Base-by-base conservation (phyloP, 2,329 filamentous ascomycete species). In the Blastomyces parvus region DNA sequence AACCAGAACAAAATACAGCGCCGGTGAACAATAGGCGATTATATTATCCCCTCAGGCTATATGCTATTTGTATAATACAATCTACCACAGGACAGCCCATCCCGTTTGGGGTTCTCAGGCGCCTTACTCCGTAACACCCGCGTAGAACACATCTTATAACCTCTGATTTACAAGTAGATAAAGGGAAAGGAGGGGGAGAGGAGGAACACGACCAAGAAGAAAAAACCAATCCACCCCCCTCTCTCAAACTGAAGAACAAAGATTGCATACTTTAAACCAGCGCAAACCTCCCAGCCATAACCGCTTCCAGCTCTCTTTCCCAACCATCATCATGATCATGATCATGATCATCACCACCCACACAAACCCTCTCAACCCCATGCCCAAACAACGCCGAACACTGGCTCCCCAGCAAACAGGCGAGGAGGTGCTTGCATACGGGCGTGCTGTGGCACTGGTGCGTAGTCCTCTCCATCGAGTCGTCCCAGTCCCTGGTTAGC, bases 341-440 rank as follows among this genome's bases (percentile, higher is more conserved):
- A 48, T 48, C 44, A 48, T 5, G 9, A 25, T 9, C 8, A 64
- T 5, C 33, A 36, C 78, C 80, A 30, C 80, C 78, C 17, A 88
- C 81, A 56, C 71, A 70, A 69, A 78, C 80, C 68, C 83, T 81
- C 64, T 82, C 80, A 19, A 88, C 80, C 68, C 83, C 84, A 0
- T 69, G 70, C 3, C 80, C 82, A 67, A 93, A 82, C 36, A 86
- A 73, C 3, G 66, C 74, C 0, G 72, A 72, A 79, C 89, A 92
- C 56, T 81, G 79, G 72, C 90, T 87, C 6, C 82, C 86, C 62
- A 97, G 74, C 52, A 93, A 76, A 73, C 90, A 95, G 1, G 93
- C 93, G n/a, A 97, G 82, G 4, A 63, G 19, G 40, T 63, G 56
- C 42, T 59, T 63, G 33, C 56, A 59, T 19, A 59, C 61, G 50